phyloP scores from a whole-genome alignment of 768 basidiomycete species.

The Auricularia sp. region DNA sequence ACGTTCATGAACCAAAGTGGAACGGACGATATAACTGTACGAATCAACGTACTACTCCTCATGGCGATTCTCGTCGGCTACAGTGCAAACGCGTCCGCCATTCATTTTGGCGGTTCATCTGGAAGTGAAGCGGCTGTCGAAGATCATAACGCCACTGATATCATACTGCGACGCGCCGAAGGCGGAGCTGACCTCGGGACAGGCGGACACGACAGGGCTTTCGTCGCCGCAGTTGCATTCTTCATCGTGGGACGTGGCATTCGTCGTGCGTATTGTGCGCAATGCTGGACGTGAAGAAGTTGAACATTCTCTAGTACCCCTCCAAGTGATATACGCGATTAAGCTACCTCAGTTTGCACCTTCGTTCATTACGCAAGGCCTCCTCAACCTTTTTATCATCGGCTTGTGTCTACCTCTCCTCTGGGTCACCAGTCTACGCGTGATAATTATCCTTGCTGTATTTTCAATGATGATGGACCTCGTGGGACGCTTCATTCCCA shows the following conservation, averaged over 20 bases:
- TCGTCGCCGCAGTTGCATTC: constrained; percentile 8
- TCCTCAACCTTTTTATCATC: constrained; percentile 7
- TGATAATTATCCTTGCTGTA: constrained; percentile 8
- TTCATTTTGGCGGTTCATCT: constrained; percentile 11
- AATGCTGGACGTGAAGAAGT: neutral
- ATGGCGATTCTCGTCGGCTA: constrained; percentile 24
- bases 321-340: constrained; percentile 9
- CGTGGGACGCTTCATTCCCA: constrained; percentile 8
- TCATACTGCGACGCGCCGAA: neutral
- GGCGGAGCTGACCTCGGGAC: neutral
- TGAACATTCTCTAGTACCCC: neutral
- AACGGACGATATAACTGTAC: constrained; percentile 23
- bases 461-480: constrained; percentile 9
- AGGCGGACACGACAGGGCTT: neutral
- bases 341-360: constrained; percentile 11
- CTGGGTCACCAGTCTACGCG: neutral
- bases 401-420: constrained; percentile 13
- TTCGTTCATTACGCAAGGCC: constrained; percentile 4
- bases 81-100: constrained; percentile 22
- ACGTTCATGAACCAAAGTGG: constrained; percentile 21
- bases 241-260: constrained; percentile 9
- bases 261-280: neutral
- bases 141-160: neutral
- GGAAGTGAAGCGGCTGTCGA: neutral
- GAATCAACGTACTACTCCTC: constrained; percentile 20